These are phyloP conservation scores for Bathelium albidoporum DNA, from an alignment of 495 filamentous ascomycete genomes.

Conservation along the genomic window DNA sequence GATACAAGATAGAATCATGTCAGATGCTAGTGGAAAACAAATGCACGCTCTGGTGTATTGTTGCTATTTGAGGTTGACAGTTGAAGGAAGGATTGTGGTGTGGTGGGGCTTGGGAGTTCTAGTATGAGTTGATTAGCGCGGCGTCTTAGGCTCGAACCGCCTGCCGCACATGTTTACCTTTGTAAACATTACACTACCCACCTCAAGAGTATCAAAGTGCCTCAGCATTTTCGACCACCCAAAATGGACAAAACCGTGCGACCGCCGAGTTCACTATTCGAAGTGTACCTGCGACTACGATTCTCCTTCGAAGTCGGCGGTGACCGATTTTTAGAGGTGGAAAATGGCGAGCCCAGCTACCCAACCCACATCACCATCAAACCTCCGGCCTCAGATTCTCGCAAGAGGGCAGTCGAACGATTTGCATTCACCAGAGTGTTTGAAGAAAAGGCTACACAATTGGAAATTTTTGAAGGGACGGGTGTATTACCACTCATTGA, in stretches of 20 bases:
- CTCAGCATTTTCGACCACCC: not conserved
- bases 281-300: slow-evolving; percentile 84
- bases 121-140: not conserved
- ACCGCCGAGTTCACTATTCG: slow-evolving; percentile 59
- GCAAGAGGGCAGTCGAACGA: slow-evolving; percentile 79
- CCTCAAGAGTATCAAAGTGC: not conserved
- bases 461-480: slow-evolving; percentile 79
- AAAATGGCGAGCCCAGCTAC: slow-evolving; percentile 31
- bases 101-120: not conserved
- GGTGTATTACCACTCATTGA: slow-evolving; percentile 66
- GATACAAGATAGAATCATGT: not conserved
- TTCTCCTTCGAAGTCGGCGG: slow-evolving; percentile 44
- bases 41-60: too few species aligned
- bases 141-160: not conserved
- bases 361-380: slow-evolving; percentile 82
- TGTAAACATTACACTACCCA: not conserved
- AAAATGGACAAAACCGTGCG: slow-evolving; percentile 17
- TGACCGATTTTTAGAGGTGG: slow-evolving; percentile 73
- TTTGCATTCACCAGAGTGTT: slow-evolving; percentile 94
- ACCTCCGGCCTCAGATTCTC: slow-evolving; percentile 59
- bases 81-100: too few species aligned
- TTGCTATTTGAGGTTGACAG: not conserved
- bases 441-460: slow-evolving; percentile 70
- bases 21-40: not conserved
- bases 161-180: not conserved